Base-by-base conservation (phyloP, 495 filamentous ascomycete species). In the Penicillium cosmopolitanum region DNA sequence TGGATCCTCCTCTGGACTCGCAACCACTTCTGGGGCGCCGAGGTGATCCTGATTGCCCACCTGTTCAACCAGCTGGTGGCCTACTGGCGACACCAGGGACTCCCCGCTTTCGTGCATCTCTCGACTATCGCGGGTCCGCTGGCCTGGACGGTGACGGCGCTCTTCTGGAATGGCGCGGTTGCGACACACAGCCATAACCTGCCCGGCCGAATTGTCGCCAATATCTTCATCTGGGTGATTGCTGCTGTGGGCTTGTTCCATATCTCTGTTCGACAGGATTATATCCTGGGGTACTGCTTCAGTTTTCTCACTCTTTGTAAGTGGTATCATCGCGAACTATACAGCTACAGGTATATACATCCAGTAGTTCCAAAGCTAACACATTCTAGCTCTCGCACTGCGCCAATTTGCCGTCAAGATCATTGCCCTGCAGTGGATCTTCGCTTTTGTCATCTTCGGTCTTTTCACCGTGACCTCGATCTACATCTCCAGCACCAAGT, bases 141-240 rank as follows among this genome's bases (percentile, higher is more conserved):
- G 56, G 91, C 91, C 5, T 97, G 90, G 88, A 89, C 87, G 0
- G 86, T 93, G 61, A 86, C 93, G 33, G 88, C 90, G 35, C 76
- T 96, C 34, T 91, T 91, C 77, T 96, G 90, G 89, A 89, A 92
- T 62, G 93, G 93, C 5, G 90, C 92, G 5, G 89, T 91, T 52
- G 88, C 87, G 66, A 85, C 93, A 15, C 60, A 79, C 53, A 77
- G 76, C 42, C 78, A 88, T 54, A 79, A 70, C 38, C 68, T 91
- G 1, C 77, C 87, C 9, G 87, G 88, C 1, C 77, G 90, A 12
- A 87, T 96, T 60, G 80, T 94, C 12, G 92, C 91, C 11, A 96
- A 96, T 62, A 76, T 96, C 60, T 88, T 89, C 53, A 87, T 96
- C 68, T 97, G 93, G 93, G 84, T 84, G 23, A 85, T 94, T 56